These are phyloP conservation scores for Aspergillus sp. DNA, from an alignment of 2,329 filamentous ascomycete genomes.

Conservation along the genomic window DNA sequence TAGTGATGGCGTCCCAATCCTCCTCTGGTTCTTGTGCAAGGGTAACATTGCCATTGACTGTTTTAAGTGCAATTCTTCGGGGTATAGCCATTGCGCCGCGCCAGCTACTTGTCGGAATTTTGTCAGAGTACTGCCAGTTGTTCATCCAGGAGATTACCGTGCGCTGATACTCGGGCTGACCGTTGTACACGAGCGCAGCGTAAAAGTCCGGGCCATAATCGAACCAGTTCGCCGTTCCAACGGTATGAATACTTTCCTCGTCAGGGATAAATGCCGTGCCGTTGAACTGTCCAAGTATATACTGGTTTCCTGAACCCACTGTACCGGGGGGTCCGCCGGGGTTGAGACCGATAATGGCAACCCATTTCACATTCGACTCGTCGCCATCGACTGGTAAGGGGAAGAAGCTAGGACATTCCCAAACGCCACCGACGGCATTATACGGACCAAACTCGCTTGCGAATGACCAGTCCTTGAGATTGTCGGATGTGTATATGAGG, in stretches of 20 bases:
- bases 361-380: slow-evolving; percentile 25
- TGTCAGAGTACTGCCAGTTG: slow-evolving; percentile 29
- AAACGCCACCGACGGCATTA: slow-evolving; percentile 28
- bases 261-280: slow-evolving; percentile 26
- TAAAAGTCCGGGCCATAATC: slow-evolving; percentile 33
- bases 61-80: slow-evolving; percentile 22
- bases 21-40: slow-evolving; percentile 19
- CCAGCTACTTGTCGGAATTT: slow-evolving; percentile 27
- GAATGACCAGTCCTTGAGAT: slow-evolving; percentile 28
- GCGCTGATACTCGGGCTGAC: slow-evolving; percentile 17
- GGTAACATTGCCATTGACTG: slow-evolving; percentile 10
- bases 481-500: slow-evolving; percentile 23
- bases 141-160: slow-evolving; percentile 30
- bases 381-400: slow-evolving; percentile 20
- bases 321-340: slow-evolving; percentile 30
- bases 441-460: slow-evolving; percentile 26
- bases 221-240: slow-evolving; percentile 26
- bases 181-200: slow-evolving; percentile 24
- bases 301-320: slow-evolving; percentile 30
- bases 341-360: slow-evolving; percentile 25
- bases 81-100: slow-evolving; percentile 28
- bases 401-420: slow-evolving; percentile 32
- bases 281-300: slow-evolving; percentile 29
- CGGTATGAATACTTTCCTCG: slow-evolving; percentile 11
- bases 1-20: slow-evolving; percentile 10